Evolutionary conservation across 2,329 filamentous ascomycete species (phyloP).

Genomic region (Aspergillus thermomutatus): DNA sequence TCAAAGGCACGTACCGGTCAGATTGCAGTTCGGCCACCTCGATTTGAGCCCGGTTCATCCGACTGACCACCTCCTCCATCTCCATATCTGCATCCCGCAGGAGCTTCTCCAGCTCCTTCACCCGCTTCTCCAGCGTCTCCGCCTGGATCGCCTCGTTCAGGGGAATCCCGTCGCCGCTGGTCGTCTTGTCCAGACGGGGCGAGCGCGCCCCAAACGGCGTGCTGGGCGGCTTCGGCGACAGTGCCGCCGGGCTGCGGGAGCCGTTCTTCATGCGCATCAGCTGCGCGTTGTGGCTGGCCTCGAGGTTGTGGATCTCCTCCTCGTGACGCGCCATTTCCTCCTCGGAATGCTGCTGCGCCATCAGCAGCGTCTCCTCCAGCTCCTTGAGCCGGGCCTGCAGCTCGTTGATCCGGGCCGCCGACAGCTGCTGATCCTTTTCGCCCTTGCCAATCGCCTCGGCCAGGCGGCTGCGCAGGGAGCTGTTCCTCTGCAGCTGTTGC

Average conservation of each 20-base stretch:
- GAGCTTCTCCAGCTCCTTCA: conserved; percentile 81
- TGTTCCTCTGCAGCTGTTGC: conserved; percentile 75
- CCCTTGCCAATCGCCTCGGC: conserved; percentile 76
- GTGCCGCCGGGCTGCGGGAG: conserved; percentile 42
- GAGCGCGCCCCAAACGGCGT: conserved; percentile 60
- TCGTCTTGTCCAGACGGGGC: conserved; percentile 59
- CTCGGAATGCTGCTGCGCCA: conserved; percentile 82
- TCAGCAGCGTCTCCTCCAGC: conserved; percentile 79
- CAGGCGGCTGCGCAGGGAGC: conserved; percentile 70
- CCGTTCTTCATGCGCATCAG: conserved; percentile 67
- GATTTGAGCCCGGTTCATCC: conserved; percentile 80
- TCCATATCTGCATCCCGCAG: conserved; percentile 71
- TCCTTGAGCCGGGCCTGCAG: conserved; percentile 76
- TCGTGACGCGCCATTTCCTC: conserved; percentile 80
- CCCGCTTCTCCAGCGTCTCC: conserved; percentile 70
- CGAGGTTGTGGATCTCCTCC: conserved; percentile 72
- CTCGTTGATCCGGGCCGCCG: conserved; percentile 75
- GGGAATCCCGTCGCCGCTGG: conserved; percentile 57
- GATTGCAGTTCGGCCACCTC: conserved; percentile 74
- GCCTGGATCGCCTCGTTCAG: conserved; percentile 70
- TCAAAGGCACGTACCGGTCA: conserved; percentile 37
- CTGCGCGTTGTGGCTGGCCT: conserved; percentile 72
- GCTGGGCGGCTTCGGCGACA: conserved; percentile 58
- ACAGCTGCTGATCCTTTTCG: conserved; percentile 76
- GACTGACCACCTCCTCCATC: conserved; percentile 78